A percentile compares a stretch with the other conserved stretches of the same genome.
Conservation (phyloP, 257 asterid species). For the Anisodus acutangulus region DNA sequence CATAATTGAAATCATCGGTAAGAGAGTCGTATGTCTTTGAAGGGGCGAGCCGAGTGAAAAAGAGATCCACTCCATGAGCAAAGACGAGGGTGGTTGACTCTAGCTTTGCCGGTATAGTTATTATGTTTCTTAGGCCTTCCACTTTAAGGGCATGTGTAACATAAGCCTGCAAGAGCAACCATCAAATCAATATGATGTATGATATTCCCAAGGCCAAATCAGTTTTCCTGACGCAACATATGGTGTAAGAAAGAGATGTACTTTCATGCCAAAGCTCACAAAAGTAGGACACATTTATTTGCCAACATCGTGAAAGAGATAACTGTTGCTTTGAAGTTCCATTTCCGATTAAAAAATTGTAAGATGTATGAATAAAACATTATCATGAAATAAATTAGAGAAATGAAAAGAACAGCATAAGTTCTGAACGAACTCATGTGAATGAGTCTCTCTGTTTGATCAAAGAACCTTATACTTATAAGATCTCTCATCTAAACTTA, state of each 20-base stretch:
- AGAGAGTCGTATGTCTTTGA: conserved; percentile 81
- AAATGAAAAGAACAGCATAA: not conserved
- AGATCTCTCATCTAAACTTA: not conserved
- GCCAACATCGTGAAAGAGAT: not conserved
- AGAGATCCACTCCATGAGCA: conserved; percentile 89
- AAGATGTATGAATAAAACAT: not conserved
- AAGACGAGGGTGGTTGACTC: conserved; percentile 93
- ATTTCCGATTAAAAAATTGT: not conserved
- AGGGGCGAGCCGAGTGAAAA: conserved; percentile 85
- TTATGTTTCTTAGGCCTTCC: too few relatives aligned
- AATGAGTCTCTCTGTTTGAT: not conserved
- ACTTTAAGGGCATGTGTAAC: too few relatives aligned
- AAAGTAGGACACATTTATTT: not conserved
- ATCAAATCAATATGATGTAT: not conserved
- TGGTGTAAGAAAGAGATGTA: not conserved
- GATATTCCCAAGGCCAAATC: not conserved
- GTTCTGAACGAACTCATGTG: not conserved
- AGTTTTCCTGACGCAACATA: not conserved
- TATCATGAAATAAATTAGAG: conserved; percentile 8
- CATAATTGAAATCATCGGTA: conserved; percentile 91
- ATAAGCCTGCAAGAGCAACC: not conserved
- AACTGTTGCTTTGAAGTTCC: not conserved
- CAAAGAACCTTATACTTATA: not conserved
- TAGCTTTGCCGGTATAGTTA: conserved; percentile 68
- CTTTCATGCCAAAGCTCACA: too few relatives aligned